These are phyloP conservation scores for Castanea sativa DNA, from an alignment of 306 rosid genomes.

Conservation along the genomic window DNA sequence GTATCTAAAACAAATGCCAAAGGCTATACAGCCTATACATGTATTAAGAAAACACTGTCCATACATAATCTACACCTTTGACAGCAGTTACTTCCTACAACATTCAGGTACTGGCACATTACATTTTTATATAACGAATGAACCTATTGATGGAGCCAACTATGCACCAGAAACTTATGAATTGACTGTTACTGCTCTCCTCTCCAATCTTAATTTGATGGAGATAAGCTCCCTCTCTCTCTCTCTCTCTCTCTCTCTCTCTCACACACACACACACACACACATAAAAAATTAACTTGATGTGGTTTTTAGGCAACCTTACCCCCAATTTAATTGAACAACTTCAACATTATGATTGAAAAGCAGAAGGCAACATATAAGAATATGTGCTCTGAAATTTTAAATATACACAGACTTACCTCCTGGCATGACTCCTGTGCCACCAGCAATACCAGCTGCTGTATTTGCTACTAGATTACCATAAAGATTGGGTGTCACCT, in stretches of 20 bases:
- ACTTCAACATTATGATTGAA: background rate
- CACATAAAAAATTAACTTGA: too few species aligned
- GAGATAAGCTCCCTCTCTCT: background rate
- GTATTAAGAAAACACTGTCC: too few species aligned
- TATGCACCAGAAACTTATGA: background rate
- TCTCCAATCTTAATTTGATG: background rate
- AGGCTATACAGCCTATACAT: too few species aligned
- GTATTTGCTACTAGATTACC: constrained; percentile 97
- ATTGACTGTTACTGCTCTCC: background rate
- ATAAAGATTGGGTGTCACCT: constrained; percentile 97
- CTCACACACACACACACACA: too few species aligned
- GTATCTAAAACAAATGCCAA: too few species aligned
- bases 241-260: too few species aligned
- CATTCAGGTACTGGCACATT: too few species aligned
- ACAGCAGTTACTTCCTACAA: too few species aligned
- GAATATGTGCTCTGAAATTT: background rate
- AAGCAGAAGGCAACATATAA: background rate
- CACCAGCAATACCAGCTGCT: constrained; percentile 98
- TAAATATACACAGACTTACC: constrained; percentile 38
- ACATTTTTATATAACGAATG: background rate
- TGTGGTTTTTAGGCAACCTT: too few species aligned
- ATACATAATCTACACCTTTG: too few species aligned
- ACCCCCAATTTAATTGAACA: background rate
- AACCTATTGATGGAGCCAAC: background rate
- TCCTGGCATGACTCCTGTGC: constrained; percentile 99